Evolutionary conservation across 495 filamentous ascomycete genomes (phyloP).

Genomic region (Trichocladium uniseriatum): DNA sequence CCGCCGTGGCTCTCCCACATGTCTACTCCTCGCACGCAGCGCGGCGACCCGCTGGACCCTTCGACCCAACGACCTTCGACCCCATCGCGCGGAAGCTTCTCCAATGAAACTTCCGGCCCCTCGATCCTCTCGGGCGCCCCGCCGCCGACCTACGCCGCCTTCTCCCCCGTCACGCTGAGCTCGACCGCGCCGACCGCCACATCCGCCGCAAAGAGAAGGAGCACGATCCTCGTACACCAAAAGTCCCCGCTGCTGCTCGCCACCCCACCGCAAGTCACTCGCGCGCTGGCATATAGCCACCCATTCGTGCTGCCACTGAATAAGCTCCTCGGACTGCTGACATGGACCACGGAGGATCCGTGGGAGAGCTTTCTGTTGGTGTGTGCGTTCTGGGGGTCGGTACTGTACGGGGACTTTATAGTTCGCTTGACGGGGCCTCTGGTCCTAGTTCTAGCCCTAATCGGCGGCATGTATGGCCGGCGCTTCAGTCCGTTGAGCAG

Average conservation of each 20-base stretch:
- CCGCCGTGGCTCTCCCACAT: constrained; percentile 43
- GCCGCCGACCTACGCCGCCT: constrained; percentile 37
- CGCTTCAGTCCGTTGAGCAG: constrained; percentile 86
- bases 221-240: constrained; percentile 89
- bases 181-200: constrained; percentile 41
- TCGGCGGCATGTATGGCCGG: constrained; percentile 85
- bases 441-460: constrained; percentile 65
- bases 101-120: constrained; percentile 19
- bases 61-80: constrained; percentile 15
- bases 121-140: constrained; percentile 16
- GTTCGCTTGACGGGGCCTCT: constrained; percentile 75
- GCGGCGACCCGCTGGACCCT: constrained; percentile 28
- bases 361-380: constrained; percentile 96
- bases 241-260: constrained; percentile 90
- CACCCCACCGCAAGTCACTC: constrained; percentile 86
- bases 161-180: constrained; percentile 74
- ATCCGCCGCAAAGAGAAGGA: constrained; percentile 64
- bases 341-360: constrained; percentile 86
- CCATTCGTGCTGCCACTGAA: constrained; percentile 85
- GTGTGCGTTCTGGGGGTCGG: constrained; percentile 70
- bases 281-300: constrained; percentile 87
- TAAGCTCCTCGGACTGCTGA: constrained; percentile 69
- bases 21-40: constrained; percentile 34
- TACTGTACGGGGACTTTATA: constrained; percentile 75
- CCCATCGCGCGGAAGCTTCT: constrained; percentile 11